Percentiles rank a stretch among this genome's conserved stretches.
Evolutionary conservation across 805 yeast genomes (phyloP).

Genomic region (Cephaloascus fragrans): DNA sequence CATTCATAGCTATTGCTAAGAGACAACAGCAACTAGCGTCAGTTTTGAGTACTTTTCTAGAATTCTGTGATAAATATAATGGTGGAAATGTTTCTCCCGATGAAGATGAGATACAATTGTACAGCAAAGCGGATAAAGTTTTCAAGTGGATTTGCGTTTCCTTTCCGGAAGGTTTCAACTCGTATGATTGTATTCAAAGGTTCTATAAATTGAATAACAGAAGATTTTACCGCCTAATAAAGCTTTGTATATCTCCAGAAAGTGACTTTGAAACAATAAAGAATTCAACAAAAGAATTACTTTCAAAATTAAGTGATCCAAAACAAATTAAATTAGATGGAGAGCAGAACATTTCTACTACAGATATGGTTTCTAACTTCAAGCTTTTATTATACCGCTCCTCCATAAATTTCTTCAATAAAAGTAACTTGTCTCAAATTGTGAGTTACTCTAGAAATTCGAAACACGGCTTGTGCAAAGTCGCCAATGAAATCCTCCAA

Average conservation of each 20-base stretch:
- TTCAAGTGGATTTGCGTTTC: constrained; percentile 51
- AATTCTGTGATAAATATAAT: constrained; percentile 35
- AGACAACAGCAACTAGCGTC: constrained; percentile 56
- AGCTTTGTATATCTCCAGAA: constrained; percentile 41
- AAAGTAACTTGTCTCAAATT: constrained; percentile 48
- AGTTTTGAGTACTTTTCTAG: constrained; percentile 40
- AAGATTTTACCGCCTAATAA: constrained; percentile 47
- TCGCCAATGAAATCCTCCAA: constrained; percentile 47
- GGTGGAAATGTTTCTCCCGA: constrained; percentile 16
- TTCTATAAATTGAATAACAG: constrained; percentile 48
- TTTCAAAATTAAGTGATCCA: constrained; percentile 42
- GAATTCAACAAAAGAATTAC: constrained; percentile 55
- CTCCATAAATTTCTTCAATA: constrained; percentile 53
- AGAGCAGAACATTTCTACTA: constrained; percentile 26
- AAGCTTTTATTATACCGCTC: constrained; percentile 53
- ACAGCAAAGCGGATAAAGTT: constrained; percentile 38
- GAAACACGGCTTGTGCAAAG: constrained; percentile 13
- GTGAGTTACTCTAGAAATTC: constrained; percentile 34
- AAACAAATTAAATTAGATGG: constrained; percentile 31
- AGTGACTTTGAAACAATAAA: constrained; percentile 51
- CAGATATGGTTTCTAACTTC: constrained; percentile 42
- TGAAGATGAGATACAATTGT: constrained; percentile 5
- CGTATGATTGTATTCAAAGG: constrained; percentile 39
- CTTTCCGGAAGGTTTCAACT: constrained; percentile 42
- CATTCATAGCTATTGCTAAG: constrained; percentile 59